phyloP scores from a whole-genome alignment of 2,329 filamentous ascomycete species.

The Aureobasidium pullulans region DNA sequence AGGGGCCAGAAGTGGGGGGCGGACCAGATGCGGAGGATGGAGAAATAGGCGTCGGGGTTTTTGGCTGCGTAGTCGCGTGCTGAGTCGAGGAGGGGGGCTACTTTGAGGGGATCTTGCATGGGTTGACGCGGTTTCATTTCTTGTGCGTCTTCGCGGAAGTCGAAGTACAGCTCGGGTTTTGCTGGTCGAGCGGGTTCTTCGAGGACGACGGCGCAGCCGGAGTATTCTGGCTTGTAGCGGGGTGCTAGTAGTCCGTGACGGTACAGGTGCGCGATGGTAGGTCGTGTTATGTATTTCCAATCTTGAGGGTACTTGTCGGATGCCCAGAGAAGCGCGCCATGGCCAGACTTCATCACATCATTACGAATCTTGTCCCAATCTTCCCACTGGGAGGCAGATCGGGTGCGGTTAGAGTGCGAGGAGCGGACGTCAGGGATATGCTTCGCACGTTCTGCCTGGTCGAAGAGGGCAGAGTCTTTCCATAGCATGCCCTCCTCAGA shows the following conservation, averaged over 20 bases:
- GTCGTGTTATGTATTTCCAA: conserved; percentile 27
- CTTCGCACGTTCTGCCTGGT: conserved; percentile 35
- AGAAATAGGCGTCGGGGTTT: conserved; percentile 31
- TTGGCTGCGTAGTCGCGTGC: conserved; percentile 26
- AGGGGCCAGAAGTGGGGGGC: conserved; percentile 45
- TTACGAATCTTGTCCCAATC: conserved; percentile 28
- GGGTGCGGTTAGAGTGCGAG: conserved; percentile 30
- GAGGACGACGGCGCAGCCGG: conserved; percentile 33
- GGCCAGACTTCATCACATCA: conserved; percentile 7
- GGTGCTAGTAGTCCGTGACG: conserved; percentile 37
- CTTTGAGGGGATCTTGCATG: conserved; percentile 28
- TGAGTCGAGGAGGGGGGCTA: conserved; percentile 26
- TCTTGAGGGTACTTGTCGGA: conserved; percentile 18
- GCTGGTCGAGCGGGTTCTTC: conserved; percentile 30
- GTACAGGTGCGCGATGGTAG: conserved; percentile 40
- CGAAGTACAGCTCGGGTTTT: conserved; percentile 38
- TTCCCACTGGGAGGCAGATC: conserved; percentile 27
- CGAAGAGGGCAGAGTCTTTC: conserved; percentile 31
- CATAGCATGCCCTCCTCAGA: conserved; percentile 28
- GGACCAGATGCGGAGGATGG: conserved; percentile 40
- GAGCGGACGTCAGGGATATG: conserved; percentile 32
- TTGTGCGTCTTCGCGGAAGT: conserved; percentile 27
- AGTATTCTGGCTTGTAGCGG: conserved; percentile 23
- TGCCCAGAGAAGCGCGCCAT: not conserved
- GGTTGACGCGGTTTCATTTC: conserved; percentile 21